Base-by-base conservation (phyloP, 1,139 yeast species). In the Pneumocystis canis region DNA sequence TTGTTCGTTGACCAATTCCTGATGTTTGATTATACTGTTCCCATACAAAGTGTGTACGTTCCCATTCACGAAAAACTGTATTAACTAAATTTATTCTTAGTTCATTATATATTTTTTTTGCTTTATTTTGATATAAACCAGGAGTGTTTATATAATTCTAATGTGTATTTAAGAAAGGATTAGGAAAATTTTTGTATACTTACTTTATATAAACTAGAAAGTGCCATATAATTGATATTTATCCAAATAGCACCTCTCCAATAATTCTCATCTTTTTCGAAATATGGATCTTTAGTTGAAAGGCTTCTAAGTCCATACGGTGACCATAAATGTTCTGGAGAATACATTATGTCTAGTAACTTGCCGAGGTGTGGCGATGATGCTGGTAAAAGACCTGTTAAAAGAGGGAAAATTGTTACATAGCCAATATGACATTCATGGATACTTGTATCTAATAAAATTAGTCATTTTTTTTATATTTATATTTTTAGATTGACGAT, bases 221-320 rank as follows among this genome's bases (percentile, higher is more conserved):
- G 77, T 6, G 85, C 77, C 73, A 92, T 77, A 71, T 89, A 90
- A 75, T 94, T 94, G 71, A 92, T 87, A 72, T 89, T 87, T 69
- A 89, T 78, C 98, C 98, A 94, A 58, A 92, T 79, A 25, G 96
- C 90, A 0, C 97, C 94, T 66, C 96, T 80, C 99, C 99, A 92
- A 75, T 92, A 92, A 73, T 92, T 85, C 70, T 94, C 98, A 9
- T 80, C 92, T 0, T 84, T 82, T 65, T 86, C 87, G 73, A 85
- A 92, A 65, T 72, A 75, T 37, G 76, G 76, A 70, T 87, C 92
- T 7, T 79, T 71, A 69, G 82, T 84, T 0, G 97, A 87, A 54
- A 92, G 77, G 1, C 96, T 87, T 68, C 96, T 79, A 59, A 94
- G 77, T 16, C 98, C 99, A 69, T 73, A 89, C 0, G 80, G 80